Base-by-base conservation (phyloP, 805 yeast genomes). In the Yamadazyma endophytica region DNA sequence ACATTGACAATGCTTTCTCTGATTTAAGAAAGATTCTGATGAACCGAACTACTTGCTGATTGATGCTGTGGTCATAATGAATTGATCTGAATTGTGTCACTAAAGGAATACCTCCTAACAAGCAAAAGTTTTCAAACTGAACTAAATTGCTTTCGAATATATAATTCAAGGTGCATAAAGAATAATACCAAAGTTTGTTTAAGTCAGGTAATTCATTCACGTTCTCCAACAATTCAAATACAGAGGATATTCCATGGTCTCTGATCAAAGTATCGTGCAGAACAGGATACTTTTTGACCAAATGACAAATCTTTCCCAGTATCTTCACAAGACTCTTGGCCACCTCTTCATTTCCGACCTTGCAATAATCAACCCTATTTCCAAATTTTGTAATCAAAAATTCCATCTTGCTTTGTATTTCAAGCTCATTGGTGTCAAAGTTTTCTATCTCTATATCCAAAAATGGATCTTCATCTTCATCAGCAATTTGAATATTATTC, bases 21-120 rank as follows among this genome's bases (percentile, higher is more conserved):
- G 69, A 62, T n/a, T 46, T 40, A 15, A 50, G 41, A 15, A 68
- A 54, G 12, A 48, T 44, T 20, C 54, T 42, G 8, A 65, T 49
- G 32, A 66, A 65, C 21, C 46, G 42, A 6, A 57, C 62, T 11
- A 65, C 70, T 37, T 66, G 67, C 9, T 50, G 35, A 26, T 68
- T 46, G 7, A 61, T 55, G 9, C 42, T 45, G n/a, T 48, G 24
- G 16, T 57, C 61, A 32, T 50, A 59, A 2, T 58, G 43, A 13
- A 46, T 46, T 23, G 47, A 50, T 18, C 61, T 46, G 34, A 66
- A 66, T 21, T 61, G 64, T 3, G 64, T 61, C 8, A 65, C 47
- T 19, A 52, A 39, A 2, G 72, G 72, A 15, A 66, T 64, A 2
- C 72, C 72, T 4, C 72, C 72, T 17, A 66, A 40, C 21, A 66